Conservation (phyloP, 148 eudicot genomes). For the Vaccinium myrtillus region DNA sequence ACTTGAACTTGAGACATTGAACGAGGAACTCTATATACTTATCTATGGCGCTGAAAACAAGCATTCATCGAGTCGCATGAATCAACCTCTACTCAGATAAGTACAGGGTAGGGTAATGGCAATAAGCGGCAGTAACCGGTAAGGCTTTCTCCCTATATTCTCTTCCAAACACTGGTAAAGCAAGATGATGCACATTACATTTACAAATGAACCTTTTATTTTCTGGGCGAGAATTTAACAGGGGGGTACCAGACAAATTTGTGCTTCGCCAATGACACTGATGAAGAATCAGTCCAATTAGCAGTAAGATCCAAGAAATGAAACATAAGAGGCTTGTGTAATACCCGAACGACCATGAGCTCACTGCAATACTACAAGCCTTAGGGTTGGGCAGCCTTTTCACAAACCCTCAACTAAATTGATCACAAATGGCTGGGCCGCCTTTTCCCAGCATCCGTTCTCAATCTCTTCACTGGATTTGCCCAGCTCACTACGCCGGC, state of each 20-base stretch:
- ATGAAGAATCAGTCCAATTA: constrained; percentile 8
- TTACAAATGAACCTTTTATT: neutral
- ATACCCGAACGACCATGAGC: constrained; percentile 2
- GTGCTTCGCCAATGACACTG: neutral
- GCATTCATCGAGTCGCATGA: too few species aligned
- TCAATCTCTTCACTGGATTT: constrained; percentile 80
- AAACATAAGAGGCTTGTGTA: neutral
- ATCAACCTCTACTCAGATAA: too few species aligned
- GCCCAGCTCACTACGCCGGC: constrained; percentile 71
- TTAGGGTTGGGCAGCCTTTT: constrained; percentile 12
- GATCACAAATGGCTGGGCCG: constrained; percentile 73
- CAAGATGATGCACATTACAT: too few species aligned
- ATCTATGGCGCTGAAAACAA: too few species aligned
- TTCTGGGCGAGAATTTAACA: neutral
- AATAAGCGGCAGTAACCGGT: too few species aligned
- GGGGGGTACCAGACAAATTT: neutral
- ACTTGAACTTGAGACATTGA: too few species aligned
- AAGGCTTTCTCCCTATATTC: too few species aligned
- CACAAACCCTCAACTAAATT: constrained; percentile 11
- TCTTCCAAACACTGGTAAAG: too few species aligned
- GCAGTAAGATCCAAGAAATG: neutral
- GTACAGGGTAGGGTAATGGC: too few species aligned
- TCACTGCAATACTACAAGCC: constrained; percentile 31
- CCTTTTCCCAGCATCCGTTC: constrained; percentile 82
- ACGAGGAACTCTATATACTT: too few species aligned